These are phyloP conservation scores for Zymoseptoria ardabiliae DNA, from an alignment of 2,329 filamentous ascomycete genomes.

Conservation along the genomic window DNA sequence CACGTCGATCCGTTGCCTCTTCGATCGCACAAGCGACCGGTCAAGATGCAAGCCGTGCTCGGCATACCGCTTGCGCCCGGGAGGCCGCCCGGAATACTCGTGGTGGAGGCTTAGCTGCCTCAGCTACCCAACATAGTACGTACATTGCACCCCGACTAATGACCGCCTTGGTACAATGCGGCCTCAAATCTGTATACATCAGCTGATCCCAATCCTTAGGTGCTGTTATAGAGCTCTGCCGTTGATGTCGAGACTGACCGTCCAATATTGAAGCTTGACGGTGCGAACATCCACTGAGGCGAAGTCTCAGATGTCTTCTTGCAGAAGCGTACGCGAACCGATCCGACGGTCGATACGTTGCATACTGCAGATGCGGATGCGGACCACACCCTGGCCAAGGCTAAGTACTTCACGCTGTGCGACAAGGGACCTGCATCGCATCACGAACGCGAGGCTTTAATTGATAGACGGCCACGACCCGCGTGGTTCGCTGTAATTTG, in stretches of 20 bases:
- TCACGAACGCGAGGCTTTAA: background rate
- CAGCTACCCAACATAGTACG: background rate
- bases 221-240: background rate
- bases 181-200: background rate
- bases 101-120: background rate
- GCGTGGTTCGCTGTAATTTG: background rate
- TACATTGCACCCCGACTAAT: background rate
- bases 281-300: background rate
- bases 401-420: background rate
- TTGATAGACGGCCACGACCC: background rate
- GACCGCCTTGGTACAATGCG: background rate
- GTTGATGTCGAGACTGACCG: too few species aligned
- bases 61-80: background rate
- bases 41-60: background rate
- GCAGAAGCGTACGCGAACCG: background rate
- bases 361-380: background rate
- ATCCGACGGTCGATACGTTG: background rate
- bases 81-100: background rate
- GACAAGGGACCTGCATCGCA: background rate
- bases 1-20: background rate
- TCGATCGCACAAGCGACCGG: background rate
- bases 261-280: background rate
- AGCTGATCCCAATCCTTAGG: background rate
- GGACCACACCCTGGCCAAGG: background rate
- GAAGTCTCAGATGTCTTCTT: background rate